Conservation (phyloP, 2,329 filamentous ascomycete genomes). For the Microdochium trichocladiopsis region DNA sequence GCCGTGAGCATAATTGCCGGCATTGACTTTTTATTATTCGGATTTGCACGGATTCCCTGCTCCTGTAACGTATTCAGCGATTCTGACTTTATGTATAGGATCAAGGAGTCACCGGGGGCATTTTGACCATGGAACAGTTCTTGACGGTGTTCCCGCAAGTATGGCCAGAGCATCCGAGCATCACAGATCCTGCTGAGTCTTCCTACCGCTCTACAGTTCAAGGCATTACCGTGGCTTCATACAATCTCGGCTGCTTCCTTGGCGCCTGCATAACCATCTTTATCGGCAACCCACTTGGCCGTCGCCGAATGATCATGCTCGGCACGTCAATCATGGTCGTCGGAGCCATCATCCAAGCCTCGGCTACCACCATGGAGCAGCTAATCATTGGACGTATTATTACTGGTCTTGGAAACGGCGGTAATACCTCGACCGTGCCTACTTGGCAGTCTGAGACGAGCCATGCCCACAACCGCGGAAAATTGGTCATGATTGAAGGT, state of each 20-base stretch:
- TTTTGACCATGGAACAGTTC: conserved; percentile 63
- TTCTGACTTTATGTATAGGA: conserved; percentile 45
- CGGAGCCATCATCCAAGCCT: conserved; percentile 38
- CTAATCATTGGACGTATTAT: conserved; percentile 48
- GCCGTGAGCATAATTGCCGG: conserved; percentile 67
- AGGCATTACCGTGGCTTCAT: conserved; percentile 45
- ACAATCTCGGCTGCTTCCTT: conserved; percentile 53
- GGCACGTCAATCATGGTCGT: conserved; percentile 52
- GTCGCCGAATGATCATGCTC: conserved; percentile 47
- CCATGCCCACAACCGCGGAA: conserved; percentile 49
- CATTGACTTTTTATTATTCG: conserved; percentile 61
- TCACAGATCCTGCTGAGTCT: conserved; percentile 18
- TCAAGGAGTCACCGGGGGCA: conserved; percentile 69
- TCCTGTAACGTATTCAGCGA: too few relatives aligned
- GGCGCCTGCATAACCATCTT: conserved; percentile 38
- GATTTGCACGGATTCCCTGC: too few relatives aligned
- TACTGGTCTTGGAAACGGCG: conserved; percentile 34
- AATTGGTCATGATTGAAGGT: conserved; percentile 54
- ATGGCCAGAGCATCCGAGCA: conserved; percentile 32
- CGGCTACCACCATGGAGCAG: conserved; percentile 37
- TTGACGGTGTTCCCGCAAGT: conserved; percentile 45
- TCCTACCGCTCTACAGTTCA: conserved; percentile 42
- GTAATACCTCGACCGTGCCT: conserved; percentile 39
- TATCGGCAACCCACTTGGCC: conserved; percentile 49
- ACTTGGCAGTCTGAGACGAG: conserved; percentile 57